phyloP scores from a whole-genome alignment of 176 grass and related monocot species.

The Carex kokanica region DNA sequence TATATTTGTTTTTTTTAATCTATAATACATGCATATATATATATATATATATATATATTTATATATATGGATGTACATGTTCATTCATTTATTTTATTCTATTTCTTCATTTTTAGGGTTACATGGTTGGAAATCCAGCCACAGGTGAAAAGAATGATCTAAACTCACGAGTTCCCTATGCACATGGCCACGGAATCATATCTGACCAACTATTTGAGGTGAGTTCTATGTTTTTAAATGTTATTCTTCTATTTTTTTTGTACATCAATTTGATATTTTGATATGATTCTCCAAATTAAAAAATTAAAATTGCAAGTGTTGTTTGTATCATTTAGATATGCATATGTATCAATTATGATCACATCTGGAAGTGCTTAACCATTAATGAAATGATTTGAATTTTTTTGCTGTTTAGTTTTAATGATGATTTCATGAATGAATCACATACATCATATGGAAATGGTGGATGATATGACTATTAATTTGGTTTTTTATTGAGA shows the following conservation, averaged over 20 bases:
- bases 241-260: not conserved
- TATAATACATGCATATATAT: not conserved
- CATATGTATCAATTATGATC: not conserved
- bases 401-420: not conserved
- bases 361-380: not conserved
- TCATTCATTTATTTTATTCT: not conserved
- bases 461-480: not conserved
- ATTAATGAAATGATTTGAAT: not conserved
- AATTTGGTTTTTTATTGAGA: not conserved
- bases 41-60: not conserved
- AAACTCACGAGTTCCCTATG: conserved; percentile 35
- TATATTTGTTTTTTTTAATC: not conserved
- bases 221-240: not conserved
- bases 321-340: not conserved
- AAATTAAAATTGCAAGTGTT: not conserved
- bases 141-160: conserved; percentile 30
- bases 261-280: not conserved
- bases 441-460: not conserved
- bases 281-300: not conserved
- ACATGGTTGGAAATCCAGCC: conserved; percentile 36
- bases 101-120: conserved; percentile 27
- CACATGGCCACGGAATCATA: conserved; percentile 48
- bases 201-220: conserved; percentile 60
- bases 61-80: not conserved
- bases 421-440: not conserved